phyloP scores from a whole-genome alignment of 176 grass and related monocot species.

The Musa itinerans region DNA sequence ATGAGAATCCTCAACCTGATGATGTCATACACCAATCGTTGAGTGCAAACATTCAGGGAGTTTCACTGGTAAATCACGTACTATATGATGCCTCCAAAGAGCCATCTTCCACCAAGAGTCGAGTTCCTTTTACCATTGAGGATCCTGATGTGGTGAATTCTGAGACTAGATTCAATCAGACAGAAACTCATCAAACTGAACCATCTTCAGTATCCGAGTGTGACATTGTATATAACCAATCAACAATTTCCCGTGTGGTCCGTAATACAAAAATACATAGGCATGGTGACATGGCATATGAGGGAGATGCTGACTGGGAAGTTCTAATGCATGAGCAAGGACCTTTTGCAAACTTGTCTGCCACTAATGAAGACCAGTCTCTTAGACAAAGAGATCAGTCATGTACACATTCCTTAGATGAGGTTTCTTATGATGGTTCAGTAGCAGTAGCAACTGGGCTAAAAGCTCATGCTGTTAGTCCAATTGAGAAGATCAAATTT shows the following conservation, averaged over 20 bases:
- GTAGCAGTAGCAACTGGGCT: slow-evolving; percentile 75
- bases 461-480: slow-evolving; percentile 52
- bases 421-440: slow-evolving; percentile 32
- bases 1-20: neutral
- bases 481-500: slow-evolving; percentile 94
- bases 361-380: slow-evolving; percentile 32
- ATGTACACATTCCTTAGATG: slow-evolving; percentile 26
- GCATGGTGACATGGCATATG: slow-evolving; percentile 90
- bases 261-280: slow-evolving; percentile 56
- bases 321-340: slow-evolving; percentile 71
- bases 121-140: neutral
- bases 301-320: slow-evolving; percentile 86
- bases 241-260: slow-evolving; percentile 30
- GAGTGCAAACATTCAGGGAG: neutral
- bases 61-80: neutral
- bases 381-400: slow-evolving; percentile 51
- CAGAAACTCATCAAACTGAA: slow-evolving; percentile 32
- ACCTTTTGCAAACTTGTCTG: slow-evolving; percentile 47
- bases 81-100: slow-evolving; percentile 24
- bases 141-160: slow-evolving; percentile 11
- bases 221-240: slow-evolving; percentile 36
- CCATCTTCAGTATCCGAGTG: slow-evolving; percentile 23
- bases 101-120: slow-evolving; percentile 15
- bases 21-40: neutral
- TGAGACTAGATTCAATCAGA: slow-evolving; percentile 23